These are phyloP conservation scores for Ilyonectria destructans DNA, from an alignment of 2,329 filamentous ascomycete species.

Conservation along the genomic window DNA sequence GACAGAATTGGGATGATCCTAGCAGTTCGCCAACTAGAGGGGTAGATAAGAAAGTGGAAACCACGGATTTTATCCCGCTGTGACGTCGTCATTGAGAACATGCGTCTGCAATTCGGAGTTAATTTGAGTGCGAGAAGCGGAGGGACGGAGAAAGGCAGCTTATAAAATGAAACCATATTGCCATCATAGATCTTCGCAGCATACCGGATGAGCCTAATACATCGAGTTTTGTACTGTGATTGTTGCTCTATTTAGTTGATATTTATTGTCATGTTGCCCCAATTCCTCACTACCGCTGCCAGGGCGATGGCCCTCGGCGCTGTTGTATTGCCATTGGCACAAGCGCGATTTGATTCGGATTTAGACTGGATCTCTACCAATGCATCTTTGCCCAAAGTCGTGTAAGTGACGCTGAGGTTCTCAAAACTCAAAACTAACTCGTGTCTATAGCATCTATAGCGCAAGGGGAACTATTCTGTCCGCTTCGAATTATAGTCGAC, in stretches of 20 bases:
- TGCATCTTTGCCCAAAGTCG: conserved; percentile 48
- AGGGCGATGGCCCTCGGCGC: conserved; percentile 10
- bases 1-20: background rate
- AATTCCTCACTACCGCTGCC: conserved; percentile 1
- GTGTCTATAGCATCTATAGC: conserved; percentile 35
- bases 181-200: background rate
- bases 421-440: conserved; percentile 20
- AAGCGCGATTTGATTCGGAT: conserved; percentile 29
- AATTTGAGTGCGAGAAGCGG: conserved; percentile 8
- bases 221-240: background rate
- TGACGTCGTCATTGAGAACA: background rate
- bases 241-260: background rate
- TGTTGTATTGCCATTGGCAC: conserved; percentile 10
- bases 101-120: conserved; percentile 1
- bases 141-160: background rate
- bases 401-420: conserved; percentile 35
- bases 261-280: conserved; percentile 3
- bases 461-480: conserved; percentile 53
- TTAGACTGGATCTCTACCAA: conserved; percentile 48
- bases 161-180: background rate
- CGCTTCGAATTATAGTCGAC: conserved; percentile 53
- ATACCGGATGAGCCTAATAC: too few species aligned
- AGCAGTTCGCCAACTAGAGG: conserved; percentile 3
- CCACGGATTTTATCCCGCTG: background rate
- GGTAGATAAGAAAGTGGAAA: conserved; percentile 20